phyloP scores from a whole-genome alignment of 2,329 filamentous ascomycete genomes.

The Apiospora arundinis region DNA sequence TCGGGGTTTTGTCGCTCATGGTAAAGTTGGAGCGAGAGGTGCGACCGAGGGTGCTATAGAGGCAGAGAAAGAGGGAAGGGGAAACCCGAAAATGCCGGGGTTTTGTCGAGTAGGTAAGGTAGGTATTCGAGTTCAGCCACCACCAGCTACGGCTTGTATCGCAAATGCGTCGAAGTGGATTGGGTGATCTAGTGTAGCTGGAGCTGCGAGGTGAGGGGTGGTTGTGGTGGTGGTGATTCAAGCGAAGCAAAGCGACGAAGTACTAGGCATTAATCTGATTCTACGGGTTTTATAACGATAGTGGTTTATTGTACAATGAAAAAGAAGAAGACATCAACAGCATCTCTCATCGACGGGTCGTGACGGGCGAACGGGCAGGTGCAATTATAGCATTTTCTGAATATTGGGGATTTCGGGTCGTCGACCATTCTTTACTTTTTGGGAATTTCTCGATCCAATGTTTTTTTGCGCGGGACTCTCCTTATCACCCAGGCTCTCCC shows the following conservation, averaged over 20 bases:
- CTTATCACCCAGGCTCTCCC: slow-evolving; percentile 8
- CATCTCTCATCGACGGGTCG: slow-evolving; percentile 11
- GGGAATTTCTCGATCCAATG: slow-evolving; percentile 14
- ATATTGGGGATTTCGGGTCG: background rate
- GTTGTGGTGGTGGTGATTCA: background rate
- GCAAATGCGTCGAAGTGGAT: slow-evolving; percentile 16
- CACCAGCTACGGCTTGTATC: background rate
- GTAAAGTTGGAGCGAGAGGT: too few relatives aligned
- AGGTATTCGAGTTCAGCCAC: background rate
- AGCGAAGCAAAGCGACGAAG: slow-evolving; percentile 4
- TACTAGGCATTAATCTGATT: background rate
- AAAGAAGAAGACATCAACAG: background rate
- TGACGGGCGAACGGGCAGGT: slow-evolving; percentile 8
- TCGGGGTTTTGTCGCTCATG: slow-evolving; percentile 12
- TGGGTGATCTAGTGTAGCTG: slow-evolving; percentile 3
- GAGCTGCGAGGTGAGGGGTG: background rate
- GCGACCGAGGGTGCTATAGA: slow-evolving; percentile 8
- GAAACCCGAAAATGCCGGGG: background rate
- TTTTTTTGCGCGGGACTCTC: background rate
- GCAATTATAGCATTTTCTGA: slow-evolving; percentile 10
- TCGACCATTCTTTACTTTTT: background rate
- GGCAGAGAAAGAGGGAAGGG: background rate
- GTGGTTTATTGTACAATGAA: slow-evolving; percentile 9
- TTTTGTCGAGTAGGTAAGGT: background rate
- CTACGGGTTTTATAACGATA: background rate